A percentile compares a stretch with the other conserved stretches of the same genome.
Evolutionary conservation across 108 stramenopile genomes (phyloP).

Genomic region (Stephanodiscus triporus): DNA sequence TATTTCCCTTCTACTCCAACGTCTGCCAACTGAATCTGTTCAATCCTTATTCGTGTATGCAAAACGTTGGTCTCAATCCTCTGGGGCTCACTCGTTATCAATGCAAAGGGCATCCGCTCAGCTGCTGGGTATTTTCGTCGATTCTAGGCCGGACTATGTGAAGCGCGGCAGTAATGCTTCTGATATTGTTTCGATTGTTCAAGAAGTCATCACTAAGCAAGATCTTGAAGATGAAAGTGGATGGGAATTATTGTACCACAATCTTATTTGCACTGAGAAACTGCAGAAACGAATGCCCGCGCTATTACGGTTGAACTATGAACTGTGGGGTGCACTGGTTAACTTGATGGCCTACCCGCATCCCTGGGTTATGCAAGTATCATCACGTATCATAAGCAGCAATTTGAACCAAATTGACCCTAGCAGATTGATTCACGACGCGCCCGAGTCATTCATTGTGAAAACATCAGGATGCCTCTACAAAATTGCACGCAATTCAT

Average conservation of each 20-base stretch:
- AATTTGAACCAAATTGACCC: conserved; percentile 55
- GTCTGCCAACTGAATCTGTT: conserved; percentile 63
- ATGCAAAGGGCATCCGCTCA: conserved; percentile 73
- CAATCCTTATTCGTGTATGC: conserved; percentile 70
- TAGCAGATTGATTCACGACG: conserved; percentile 24
- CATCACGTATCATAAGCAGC: conserved; percentile 58
- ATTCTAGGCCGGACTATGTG: conserved; percentile 65
- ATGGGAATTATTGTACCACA: conserved; percentile 80
- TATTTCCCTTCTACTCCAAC: conserved; percentile 58
- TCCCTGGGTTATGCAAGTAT: conserved; percentile 77
- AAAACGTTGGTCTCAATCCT: conserved; percentile 63
- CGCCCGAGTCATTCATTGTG: conserved; percentile 42
- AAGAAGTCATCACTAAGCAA: conserved; percentile 28
- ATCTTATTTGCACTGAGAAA: conserved; percentile 72
- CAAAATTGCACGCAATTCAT: conserved; percentile 69
- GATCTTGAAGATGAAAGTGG: conserved; percentile 36
- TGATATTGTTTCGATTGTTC: conserved; percentile 33
- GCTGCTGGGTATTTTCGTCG: conserved; percentile 75
- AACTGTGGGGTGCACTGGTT: conserved; percentile 62
- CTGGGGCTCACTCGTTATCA: conserved; percentile 38
- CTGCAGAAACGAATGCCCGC: conserved; percentile 35
- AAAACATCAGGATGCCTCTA: conserved; percentile 60
- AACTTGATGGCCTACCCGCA: conserved; percentile 64
- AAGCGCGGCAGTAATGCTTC: conserved; percentile 46
- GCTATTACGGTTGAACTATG: conserved; percentile 22